Evolutionary conservation across 129 eudicot species (phyloP), one percentile per base, ranked within the genome.

Genomic region (Lactuca sativa): DNA sequence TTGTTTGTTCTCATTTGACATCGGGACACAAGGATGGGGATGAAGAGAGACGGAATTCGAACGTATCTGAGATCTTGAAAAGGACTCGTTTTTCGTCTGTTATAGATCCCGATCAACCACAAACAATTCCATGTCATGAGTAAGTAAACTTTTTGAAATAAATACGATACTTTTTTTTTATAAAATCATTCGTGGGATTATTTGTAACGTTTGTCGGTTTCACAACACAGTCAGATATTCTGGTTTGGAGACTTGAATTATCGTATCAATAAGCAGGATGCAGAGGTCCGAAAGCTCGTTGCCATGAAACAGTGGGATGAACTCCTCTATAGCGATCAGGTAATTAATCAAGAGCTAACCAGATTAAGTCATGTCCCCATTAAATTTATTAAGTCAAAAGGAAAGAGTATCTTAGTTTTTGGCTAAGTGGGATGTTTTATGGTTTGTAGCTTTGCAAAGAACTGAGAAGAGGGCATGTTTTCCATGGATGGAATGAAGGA

Each of bases 221-320:
- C 58, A 38, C 47, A 51, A 25, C 79, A 73, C 97, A 95, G 99
- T 68, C 88, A 95, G 76, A 86, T 95, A 81, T 87, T 95, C 86
- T 95, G 99, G 99, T 95, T 95, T 56, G 99, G 99, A 2, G 99
- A 95, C 76, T 74, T 95, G 86, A 95, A 95, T 71, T 95, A 95
- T 74, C 99, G 99, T 36, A 81, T 95, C 82, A 95, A 90, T 77
- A 81, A 90, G 91, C 56, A 63, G 74, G 99, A 90, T 63, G 80
- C 77, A 36, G 96, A 95, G 56, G 85, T 87, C 55, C 75, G 97
- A 78, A 95, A 85, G 75, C 96, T 87, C 14, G 93, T 90, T 47
- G 87, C 88, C 59, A 65, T 62, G 56, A 85, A 82, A 74, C 74
- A 85, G 64, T 95, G 99, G 97, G 76, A 78, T 56, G 89, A 85